These are phyloP conservation scores for Ganoderma leucocontextum DNA, from an alignment of 1,284 basidiomycete genomes.

Conservation along the genomic window DNA sequence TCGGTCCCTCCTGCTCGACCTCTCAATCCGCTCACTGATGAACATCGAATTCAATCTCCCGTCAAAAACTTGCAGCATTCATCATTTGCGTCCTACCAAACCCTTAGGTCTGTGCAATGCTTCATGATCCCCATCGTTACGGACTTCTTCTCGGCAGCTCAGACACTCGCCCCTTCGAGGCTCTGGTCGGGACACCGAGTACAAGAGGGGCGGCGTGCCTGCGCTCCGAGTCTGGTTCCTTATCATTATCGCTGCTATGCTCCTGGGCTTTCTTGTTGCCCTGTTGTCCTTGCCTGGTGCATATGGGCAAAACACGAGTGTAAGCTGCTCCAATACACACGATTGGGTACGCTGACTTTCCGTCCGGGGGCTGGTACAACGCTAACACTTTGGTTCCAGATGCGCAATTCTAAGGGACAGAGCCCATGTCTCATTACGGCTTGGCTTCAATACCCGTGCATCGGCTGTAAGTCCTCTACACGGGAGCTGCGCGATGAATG, in stretches of 20 bases:
- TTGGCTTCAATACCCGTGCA: conserved; percentile 3
- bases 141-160: neutral
- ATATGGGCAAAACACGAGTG: neutral
- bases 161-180: neutral
- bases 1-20: neutral
- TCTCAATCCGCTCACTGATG: neutral
- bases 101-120: too few species aligned
- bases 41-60: neutral
- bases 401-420: conserved; percentile 4
- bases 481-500: too few species aligned
- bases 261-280: neutral
- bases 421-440: conserved; percentile 4
- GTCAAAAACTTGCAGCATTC: neutral
- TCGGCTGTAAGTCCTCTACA: neutral
- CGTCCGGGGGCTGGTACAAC: neutral
- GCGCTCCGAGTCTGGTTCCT: neutral
- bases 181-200: neutral
- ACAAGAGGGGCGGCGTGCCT: neutral
- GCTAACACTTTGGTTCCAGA: neutral
- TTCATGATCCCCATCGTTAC: neutral
- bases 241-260: neutral
- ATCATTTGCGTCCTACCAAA: neutral
- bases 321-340: neutral
- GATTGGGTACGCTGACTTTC: neutral
- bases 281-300: neutral